phyloP scores from a whole-genome alignment of 331 rosid species.

The Quercus lobata region DNA sequence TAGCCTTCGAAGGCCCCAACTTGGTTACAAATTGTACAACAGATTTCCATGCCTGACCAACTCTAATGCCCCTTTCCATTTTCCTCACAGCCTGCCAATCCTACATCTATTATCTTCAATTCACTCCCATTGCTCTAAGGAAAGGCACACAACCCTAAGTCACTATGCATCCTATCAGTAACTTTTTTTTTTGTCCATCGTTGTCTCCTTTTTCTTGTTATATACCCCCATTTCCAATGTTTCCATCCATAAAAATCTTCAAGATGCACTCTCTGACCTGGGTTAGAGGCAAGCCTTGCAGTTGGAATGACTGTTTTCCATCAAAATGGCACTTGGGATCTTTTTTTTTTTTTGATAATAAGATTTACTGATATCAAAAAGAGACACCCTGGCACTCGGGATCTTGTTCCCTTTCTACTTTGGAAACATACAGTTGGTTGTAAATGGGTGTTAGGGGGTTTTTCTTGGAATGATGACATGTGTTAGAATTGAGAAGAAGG shows the following conservation, averaged over 20 bases:
- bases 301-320: not conserved
- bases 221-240: not conserved
- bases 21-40: too few relatives aligned
- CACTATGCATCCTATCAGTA: too few relatives aligned
- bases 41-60: too few relatives aligned
- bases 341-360: too few relatives aligned
- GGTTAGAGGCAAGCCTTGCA: not conserved
- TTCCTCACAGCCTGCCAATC: not conserved
- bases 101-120: not conserved
- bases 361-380: too few relatives aligned
- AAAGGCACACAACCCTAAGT: not conserved
- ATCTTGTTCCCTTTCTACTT: not conserved
- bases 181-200: not conserved
- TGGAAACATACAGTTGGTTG: too few relatives aligned
- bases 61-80: not conserved
- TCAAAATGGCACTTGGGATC: not conserved
- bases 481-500: too few relatives aligned
- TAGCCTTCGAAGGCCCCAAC: not conserved
- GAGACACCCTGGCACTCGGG: too few relatives aligned
- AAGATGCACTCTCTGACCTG: too few relatives aligned
- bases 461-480: too few relatives aligned
- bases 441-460: too few relatives aligned
- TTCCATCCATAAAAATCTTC: too few relatives aligned
- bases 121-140: not conserved
- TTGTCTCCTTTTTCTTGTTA: not conserved